Evolutionary conservation across 2,329 filamentous ascomycete species (phyloP), one percentile per base, ranked within the genome.

Genomic region (Thermothelomyces thermophilus): DNA sequence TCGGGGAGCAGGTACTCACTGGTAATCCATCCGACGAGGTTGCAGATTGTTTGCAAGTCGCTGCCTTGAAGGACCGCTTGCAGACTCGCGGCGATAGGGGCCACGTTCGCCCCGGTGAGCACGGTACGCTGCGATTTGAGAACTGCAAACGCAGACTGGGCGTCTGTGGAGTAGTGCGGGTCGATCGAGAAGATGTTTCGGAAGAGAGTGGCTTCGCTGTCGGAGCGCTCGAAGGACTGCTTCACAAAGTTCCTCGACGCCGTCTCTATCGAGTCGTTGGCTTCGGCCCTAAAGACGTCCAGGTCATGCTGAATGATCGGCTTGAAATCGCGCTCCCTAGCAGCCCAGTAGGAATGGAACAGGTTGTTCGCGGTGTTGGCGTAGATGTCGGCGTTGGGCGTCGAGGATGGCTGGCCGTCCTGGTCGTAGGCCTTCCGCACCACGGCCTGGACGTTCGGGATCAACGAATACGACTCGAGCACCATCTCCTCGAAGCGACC

Each of bases 401-500:
- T 67, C 1, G 66, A 56, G 17, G 70, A 65, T 3, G 71, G 69
- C 24, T 72, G 70, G 14, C 79, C 79, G 22, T 71, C 68, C 37
- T 71, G 64, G 54, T 79, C 75, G 58, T 78, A 82, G 16, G 73
- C 76, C 37, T 69, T 71, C 20, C 68, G 68, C 5, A 77, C 66
- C 8, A 78, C 71, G 46, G 70, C 71, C 53, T 78, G 77, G 11
- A 80, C 67, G 53, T 82, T 82, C 0, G 74, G 73, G 5, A 82
- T 66, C 22, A 82, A 59, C 3, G 73, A 72, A 60, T 78, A 79
- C 2, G 76, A 76, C 26, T 80, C 77, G 2, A 75, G 64, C 16
- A 82, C 67, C 67, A 78, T 73, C 58, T 82, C 77, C 48, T 78
- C 74, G 37, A 79, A 82, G 3, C 79, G 75, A 6, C 77, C 79